Evolutionary conservation across 192 early-diverging fungal species (phyloP), one percentile per base, ranked within the genome.

Genomic region (Dimargaris cristalligena): DNA sequence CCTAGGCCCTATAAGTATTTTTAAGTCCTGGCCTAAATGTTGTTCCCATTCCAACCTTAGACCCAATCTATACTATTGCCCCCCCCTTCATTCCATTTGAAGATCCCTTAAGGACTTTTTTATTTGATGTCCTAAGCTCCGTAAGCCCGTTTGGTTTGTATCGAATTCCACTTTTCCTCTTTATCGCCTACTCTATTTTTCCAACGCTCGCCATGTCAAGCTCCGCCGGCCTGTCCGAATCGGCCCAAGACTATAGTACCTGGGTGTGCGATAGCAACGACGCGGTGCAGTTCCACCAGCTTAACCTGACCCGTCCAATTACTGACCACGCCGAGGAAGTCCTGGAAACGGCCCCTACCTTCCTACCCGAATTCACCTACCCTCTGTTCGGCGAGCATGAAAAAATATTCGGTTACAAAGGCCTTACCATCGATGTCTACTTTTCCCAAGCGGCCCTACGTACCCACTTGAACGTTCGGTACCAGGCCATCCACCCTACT

Each of bases 321-420:
- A 13, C 26, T 3, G 18, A 4, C 13, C 13, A 29, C 14, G 34
- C 30, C 29, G 16, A 14, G 54, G 29, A 20, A 1, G 32, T 34
- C 11, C 54, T 34, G 4, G 30, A 56, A 29, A 33, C 20, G 23
- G 18, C 20, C 16, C 18, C 54, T 14, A 13, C 16, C 20, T 91
- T 94, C 70, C 78, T 83, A 58, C 92, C 92, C 16, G 75, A 72
- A 32, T 96, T 84, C 62, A 91, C 90, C 3, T 91, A 96, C 67
- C 83, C 82, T 22, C 76, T 96, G 29, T 96, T 90, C 73, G 90
- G 90, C 10, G 78, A 86, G 52, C 81, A 91, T 47, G 87, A 95
- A 68, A 78, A 80, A 25, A 78, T 92, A 20, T 92, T 86, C 59
- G 94, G 94, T 35, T 97, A 90, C 73, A 91, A 89, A 69, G 80